Conservation (phyloP, 1,284 basidiomycete species). For the Coniferiporia sulphurascens region DNA sequence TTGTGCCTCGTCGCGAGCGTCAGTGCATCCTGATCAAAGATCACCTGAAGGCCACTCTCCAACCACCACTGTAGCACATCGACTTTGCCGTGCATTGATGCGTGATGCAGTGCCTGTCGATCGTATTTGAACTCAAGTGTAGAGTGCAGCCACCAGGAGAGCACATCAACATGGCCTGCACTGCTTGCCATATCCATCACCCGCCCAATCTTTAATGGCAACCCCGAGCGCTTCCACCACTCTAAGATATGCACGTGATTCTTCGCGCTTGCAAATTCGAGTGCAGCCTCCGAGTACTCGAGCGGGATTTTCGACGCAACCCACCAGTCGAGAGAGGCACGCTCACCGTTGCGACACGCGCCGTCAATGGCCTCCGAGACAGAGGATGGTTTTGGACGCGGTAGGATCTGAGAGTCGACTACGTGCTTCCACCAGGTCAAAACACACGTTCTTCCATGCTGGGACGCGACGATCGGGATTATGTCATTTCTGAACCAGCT, state of each 20-base stretch:
- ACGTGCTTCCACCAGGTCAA: conserved; percentile 77
- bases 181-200: conserved; percentile 77
- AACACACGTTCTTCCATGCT: conserved; percentile 65
- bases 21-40: conserved; percentile 75
- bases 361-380: conserved; percentile 63
- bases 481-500: conserved; percentile 57
- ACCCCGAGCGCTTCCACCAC: conserved; percentile 64
- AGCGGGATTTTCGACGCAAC: conserved; percentile 46
- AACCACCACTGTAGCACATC: conserved; percentile 82
- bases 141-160: conserved; percentile 80
- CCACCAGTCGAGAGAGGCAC: conserved; percentile 72
- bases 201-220: conserved; percentile 73
- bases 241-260: conserved; percentile 67
- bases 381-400: conserved; percentile 43
- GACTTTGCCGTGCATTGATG: conserved; percentile 74
- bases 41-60: conserved; percentile 64
- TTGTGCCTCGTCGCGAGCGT: conserved; percentile 76
- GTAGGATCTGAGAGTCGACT: conserved; percentile 52
- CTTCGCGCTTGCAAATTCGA: conserved; percentile 71
- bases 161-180: conserved; percentile 61
- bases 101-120: conserved; percentile 65
- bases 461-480: conserved; percentile 69
- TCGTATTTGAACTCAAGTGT: conserved; percentile 74
- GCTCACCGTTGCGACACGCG: conserved; percentile 66
- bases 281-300: conserved; percentile 69